Base-by-base conservation (phyloP, 257 asterid species). In the Oldenlandia corymbosa region DNA sequence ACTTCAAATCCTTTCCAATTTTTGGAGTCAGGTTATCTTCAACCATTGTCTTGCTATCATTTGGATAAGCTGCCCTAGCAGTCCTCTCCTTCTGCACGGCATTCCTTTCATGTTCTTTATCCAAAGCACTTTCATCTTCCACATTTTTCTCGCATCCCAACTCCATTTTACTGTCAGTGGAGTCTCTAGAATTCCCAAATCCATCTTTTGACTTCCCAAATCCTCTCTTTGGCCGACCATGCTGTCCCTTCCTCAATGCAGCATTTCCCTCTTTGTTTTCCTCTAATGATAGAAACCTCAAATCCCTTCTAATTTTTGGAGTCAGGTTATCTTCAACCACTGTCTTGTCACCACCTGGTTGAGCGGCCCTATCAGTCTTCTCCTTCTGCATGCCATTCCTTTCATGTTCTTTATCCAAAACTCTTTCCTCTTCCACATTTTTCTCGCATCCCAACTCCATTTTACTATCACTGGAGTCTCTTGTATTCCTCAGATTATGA, bases 201-300 rank as follows among this genome's bases (percentile, higher is more conserved):
- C n/a, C 55, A 48, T 39, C 56, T 32, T 45, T 43, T 42, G 54
- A 42, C 58, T 43, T 39, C 53, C 54, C 61, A 30, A 18, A 43
- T 23, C 67, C 41, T 20, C n/a, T 17, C 62, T 9, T n/a, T n/a
- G n/a, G n/a, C n/a, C n/a, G n/a, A n/a, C 7, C 5, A 18, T 47
- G 28, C 13, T 1, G n/a, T 41, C 59, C 21, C 8, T 23, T 64
- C 62, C 41, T 41, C 37, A 13, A 27, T 7, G 49, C 20, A 34
- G 26, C 43, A 42, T 42, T 41, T 13, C 48, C 49, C 58, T 13
- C 16, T 21, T 58, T 51, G 48, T 45, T 42, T 23, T 42, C 68
- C 28, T 16, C 21, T 45, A 61, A 26, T 13, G 63, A 67, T 37
- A 67, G 36, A 45, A 11, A 36, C 58, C 57, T 27, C 7, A 67